phyloP scores from a whole-genome alignment of 1,139 yeast species.

The Sugiyamaella pinicola region DNA sequence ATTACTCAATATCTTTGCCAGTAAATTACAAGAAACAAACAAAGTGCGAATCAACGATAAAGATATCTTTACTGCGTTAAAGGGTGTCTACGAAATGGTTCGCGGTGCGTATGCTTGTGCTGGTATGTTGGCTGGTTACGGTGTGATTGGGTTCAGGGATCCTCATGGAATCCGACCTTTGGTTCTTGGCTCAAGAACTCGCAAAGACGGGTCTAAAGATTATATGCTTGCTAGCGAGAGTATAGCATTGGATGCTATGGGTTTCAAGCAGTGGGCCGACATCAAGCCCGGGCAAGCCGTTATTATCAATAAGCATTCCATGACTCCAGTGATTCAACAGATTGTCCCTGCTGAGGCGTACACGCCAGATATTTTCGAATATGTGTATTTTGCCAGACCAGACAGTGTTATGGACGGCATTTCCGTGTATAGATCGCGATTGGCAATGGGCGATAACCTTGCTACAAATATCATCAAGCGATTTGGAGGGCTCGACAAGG shows the following conservation, averaged over 20 bases:
- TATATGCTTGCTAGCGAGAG: conserved; percentile 96
- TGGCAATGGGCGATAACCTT: conserved; percentile 90
- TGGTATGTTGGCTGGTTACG: conserved; percentile 95
- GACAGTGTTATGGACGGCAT: conserved; percentile 95
- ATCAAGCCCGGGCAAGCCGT: conserved; percentile 95
- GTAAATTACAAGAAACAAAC: conserved; percentile 87
- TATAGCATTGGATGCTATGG: conserved; percentile 93
- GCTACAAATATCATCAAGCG: conserved; percentile 66
- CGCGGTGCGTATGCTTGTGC: conserved; percentile 97
- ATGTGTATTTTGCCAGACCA: conserved; percentile 97
- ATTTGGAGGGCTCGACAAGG: conserved; percentile 53
- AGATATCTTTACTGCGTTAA: conserved; percentile 83
- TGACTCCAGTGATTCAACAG: conserved; percentile 79
- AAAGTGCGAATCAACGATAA: conserved; percentile 90
- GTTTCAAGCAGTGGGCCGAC: conserved; percentile 77
- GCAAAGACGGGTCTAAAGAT: conserved; percentile 72
- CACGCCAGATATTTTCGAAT: conserved; percentile 96
- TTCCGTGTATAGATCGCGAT: conserved; percentile 87
- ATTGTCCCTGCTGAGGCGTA: conserved; percentile 77
- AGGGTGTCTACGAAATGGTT: conserved; percentile 75
- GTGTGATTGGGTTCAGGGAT: conserved; percentile 92
- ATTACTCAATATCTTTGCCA: conserved; percentile 83
- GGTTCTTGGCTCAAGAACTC: conserved; percentile 75
- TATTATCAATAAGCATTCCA: conserved; percentile 73
- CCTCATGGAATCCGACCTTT: conserved; percentile 96